Evolutionary conservation across 768 basidiomycete genomes (phyloP), one percentile per base, ranked within the genome.

Genomic region (Pleurotus citrinopileatus): DNA sequence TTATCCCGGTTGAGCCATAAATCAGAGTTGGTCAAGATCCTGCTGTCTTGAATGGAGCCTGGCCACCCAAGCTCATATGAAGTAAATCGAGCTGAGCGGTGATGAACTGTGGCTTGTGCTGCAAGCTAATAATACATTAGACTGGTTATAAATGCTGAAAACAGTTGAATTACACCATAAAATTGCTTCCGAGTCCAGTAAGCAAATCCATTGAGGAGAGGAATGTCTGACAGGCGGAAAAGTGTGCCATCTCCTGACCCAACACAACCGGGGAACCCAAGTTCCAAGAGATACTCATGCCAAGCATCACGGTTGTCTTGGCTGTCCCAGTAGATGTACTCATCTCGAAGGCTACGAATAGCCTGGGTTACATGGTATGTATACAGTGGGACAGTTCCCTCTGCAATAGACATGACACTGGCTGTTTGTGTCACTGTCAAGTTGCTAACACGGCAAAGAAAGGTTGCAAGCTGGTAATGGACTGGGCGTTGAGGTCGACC

Each of bases 61-160:
- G 64, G 64, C 59, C 61, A 65, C 4, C 64, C 60, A 26, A 59
- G 26, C 19, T 65, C 62, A 52, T 52, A 62, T 2, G 63, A 63
- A 2, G 63, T 65, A 37, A 65, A 57, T 12, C 45, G 27, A 5
- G 38, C 29, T 25, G 29, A 32, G 29, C 57, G 25, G 38, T 63
- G 57, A 42, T 65, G 61, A 37, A 60, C 59, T 7, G 58, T 62
- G 2, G 61, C 56, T 43, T 64, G 61, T 3, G 29, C 29, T 6
- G 29, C 29, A 32, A 32, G 29, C 29, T 32, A 32, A 6, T 6
- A 32, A 32, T 6, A 32, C 7, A 32, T 32, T 32, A 6, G 13
- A 32, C 13, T 32, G 7, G 7, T 13, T 32, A 60, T 44, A 53
- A 55, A 60, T 15, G 50, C 54, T 59, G 57, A 40, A 29, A 19